Conservation (phyloP, 805 yeast species). For the Hanseniaspora jakobsenii region DNA sequence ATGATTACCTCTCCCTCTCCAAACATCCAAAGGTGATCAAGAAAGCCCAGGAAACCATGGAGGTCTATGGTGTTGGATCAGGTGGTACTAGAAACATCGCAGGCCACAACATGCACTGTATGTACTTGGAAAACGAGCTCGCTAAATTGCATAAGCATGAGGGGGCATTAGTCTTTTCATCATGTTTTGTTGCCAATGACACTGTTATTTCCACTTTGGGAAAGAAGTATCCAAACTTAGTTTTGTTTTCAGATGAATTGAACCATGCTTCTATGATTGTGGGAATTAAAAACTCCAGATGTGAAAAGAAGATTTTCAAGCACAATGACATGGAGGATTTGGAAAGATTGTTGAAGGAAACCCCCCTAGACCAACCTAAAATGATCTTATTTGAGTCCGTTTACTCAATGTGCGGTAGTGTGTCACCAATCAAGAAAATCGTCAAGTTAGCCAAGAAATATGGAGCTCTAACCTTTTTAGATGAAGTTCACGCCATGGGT, state of each 20-base stretch:
- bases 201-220: slow-evolving; percentile 87
- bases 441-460: slow-evolving; percentile 95
- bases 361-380: slow-evolving; percentile 83
- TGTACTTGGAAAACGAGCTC: slow-evolving; percentile 68
- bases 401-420: slow-evolving; percentile 97
- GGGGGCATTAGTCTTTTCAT: slow-evolving; percentile 86
- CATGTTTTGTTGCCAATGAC: slow-evolving; percentile 95
- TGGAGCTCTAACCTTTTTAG: slow-evolving; percentile 92
- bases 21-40: slow-evolving; percentile 59
- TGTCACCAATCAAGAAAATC: slow-evolving; percentile 82
- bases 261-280: slow-evolving; percentile 98
- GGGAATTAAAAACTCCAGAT: slow-evolving; percentile 84
- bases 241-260: slow-evolving; percentile 80
- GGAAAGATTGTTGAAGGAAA: slow-evolving; percentile 62
- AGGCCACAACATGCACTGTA: slow-evolving; percentile 89
- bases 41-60: slow-evolving; percentile 68
- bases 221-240: slow-evolving; percentile 76
- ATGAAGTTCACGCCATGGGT: slow-evolving; percentile 98
- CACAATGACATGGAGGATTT: slow-evolving; percentile 81
- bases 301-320: slow-evolving; percentile 77
- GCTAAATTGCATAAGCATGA: slow-evolving; percentile 91
- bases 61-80: slow-evolving; percentile 93
- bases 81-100: slow-evolving; percentile 99
- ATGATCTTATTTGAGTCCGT: slow-evolving; percentile 94
- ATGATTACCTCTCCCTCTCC: slow-evolving; percentile 94